Conservation (phyloP, 192 early-diverging fungal genomes). For the Pilaira anomala region DNA sequence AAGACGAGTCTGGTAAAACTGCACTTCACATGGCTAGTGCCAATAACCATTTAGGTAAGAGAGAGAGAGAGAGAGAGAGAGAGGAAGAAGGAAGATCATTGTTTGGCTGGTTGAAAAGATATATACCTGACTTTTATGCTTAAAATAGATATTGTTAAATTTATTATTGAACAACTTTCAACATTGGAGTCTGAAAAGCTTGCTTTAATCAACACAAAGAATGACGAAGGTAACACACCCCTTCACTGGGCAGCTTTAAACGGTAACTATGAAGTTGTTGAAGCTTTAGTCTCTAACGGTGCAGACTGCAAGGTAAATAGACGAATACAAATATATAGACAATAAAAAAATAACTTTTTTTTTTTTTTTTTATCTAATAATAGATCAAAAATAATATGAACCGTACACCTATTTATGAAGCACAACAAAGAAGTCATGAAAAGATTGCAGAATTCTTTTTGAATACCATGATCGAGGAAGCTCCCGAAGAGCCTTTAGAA, state of each 20-base stretch:
- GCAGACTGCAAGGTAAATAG: slow-evolving; percentile 57
- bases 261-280: slow-evolving; percentile 66
- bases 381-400: slow-evolving; percentile 50
- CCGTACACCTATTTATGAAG: slow-evolving; percentile 48
- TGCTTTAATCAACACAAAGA: slow-evolving; percentile 48
- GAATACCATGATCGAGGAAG: slow-evolving; percentile 48
- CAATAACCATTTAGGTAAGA: slow-evolving; percentile 67
- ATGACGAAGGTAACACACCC: slow-evolving; percentile 65
- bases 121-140: neutral
- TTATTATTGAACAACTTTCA: slow-evolving; percentile 37
- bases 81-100: no score
- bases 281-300: slow-evolving; percentile 56
- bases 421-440: slow-evolving; percentile 45
- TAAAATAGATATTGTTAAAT: slow-evolving; percentile 50
- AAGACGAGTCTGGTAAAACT: slow-evolving; percentile 57
- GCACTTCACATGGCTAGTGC: slow-evolving; percentile 80
- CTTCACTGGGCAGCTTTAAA: slow-evolving; percentile 87
- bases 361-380: neutral
- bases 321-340: slow-evolving; percentile 5
- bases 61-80: slow-evolving; percentile 13
- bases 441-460: slow-evolving; percentile 51
- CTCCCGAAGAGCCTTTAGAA: slow-evolving; percentile 35
- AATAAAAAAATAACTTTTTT: neutral
- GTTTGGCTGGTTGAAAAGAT: no score
- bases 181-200: slow-evolving; percentile 20